Evolutionary conservation across 352 stramenopile genomes (phyloP), one percentile per base, ranked within the genome.

Genomic region (Globisporangium lucens): DNA sequence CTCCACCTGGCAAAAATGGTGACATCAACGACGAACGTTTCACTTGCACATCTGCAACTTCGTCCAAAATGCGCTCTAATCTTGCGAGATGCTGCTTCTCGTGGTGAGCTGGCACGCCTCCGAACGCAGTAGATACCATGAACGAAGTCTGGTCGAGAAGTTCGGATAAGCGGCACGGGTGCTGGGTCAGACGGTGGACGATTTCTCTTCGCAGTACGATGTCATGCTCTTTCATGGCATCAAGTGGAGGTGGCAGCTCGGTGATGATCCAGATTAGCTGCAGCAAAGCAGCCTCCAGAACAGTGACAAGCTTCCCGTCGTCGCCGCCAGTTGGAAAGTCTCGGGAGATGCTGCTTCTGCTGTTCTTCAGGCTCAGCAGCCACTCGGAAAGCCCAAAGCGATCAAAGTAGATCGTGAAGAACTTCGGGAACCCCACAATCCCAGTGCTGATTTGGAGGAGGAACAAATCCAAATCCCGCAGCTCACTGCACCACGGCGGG

Each of bases 181-280:
- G 76, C 61, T 90, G 77, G 20, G 81, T 83, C 29, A 97, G 63
- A 1, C 86, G 78, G 72, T 98, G 92, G 4, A 98, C 81, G 56
- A 98, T 82, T 63, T 98, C 90, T 22, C 92, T 79, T 9, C 89
- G 84, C 41, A 98, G 76, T 36, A 89, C 82, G 17, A 73, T 82
- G 43, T 89, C 85, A 38, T 70, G 71, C 38, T 81, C 71, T 46
- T 92, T 73, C 61, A 93, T 89, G 17, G 75, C 78, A 36, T 88
- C 74, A 17, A 85, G 72, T 4, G 85, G 81, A 3, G 83, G 79
- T 8, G 87, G 90, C 4, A 97, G 66, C 70, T 98, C 90, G 1
- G 90, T 97, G 12, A 91, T 69, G 52, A 97, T 84, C 85, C 89
- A 94, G 60, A 95, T 90, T 22, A 98, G 63, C 67, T 94, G 77